Evolutionary conservation across 2,329 filamentous ascomycete species (phyloP).

Genomic region (Aspergillus piperis): DNA sequence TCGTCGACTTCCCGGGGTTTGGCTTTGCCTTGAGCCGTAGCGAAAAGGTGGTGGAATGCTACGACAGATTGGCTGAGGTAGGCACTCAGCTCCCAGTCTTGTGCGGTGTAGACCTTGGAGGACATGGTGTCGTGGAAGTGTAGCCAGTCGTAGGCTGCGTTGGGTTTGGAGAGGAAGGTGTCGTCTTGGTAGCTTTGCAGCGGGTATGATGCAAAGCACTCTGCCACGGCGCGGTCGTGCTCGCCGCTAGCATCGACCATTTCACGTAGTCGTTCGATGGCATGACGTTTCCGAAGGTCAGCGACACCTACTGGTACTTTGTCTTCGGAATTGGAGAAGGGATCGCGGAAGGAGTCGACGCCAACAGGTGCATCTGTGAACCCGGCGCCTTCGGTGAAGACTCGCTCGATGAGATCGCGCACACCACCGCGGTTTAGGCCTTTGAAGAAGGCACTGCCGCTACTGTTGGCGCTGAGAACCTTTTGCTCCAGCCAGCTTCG

Average conservation of each 20-base stretch:
- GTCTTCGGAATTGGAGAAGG: constrained; percentile 28
- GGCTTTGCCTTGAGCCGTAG: constrained; percentile 62
- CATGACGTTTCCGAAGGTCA: constrained; percentile 60
- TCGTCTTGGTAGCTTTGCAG: constrained; percentile 91
- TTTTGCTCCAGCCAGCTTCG: constrained; percentile 63
- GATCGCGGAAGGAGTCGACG: constrained; percentile 40
- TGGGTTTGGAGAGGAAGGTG: constrained; percentile 83
- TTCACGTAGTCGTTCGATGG: constrained; percentile 60
- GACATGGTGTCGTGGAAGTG: constrained; percentile 87
- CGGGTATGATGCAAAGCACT: constrained; percentile 85
- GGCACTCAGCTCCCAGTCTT: constrained; percentile 88
- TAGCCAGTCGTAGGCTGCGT: constrained; percentile 88
- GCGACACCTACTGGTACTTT: constrained; percentile 56
- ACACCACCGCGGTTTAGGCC: constrained; percentile 64
- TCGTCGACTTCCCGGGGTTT: constrained; percentile 46
- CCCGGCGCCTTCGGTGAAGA: constrained; percentile 66
- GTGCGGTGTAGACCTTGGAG: constrained; percentile 73
- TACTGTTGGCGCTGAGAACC: constrained; percentile 55
- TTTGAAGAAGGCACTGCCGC: constrained; percentile 55
- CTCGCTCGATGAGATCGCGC: constrained; percentile 65
- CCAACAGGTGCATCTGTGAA: constrained; percentile 52
- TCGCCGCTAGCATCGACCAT: constrained; percentile 66
- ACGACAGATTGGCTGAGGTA: constrained; percentile 86
- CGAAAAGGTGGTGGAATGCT: constrained; percentile 89
- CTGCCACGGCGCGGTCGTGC: constrained; percentile 61